Evolutionary conservation across 805 yeast species (phyloP), one percentile per base, ranked within the genome.

Genomic region (Starmerella asiatica): DNA sequence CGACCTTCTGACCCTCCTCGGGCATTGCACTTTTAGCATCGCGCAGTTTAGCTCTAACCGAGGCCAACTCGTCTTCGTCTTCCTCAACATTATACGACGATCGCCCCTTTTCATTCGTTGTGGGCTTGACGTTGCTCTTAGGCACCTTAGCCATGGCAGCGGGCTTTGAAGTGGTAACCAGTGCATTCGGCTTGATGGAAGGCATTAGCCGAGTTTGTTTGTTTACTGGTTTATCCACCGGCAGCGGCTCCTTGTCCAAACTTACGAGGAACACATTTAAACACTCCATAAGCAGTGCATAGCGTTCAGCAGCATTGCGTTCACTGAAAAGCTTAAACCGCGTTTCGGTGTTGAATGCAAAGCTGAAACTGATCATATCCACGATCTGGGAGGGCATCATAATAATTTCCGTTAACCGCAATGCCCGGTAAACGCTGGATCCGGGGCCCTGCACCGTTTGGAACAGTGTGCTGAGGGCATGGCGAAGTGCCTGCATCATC

Each of bases 1-100:
- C 63, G 5, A 56, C 46, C 38, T 52, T 57, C 27, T 53, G 52
- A 26, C 63, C 67, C 15, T 61, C 65, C 1, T 43, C 53, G 2
- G 59, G 50, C 18, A 61, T 41, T 11, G 46, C 37, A 9, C 34
- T 24, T 38, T 28, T 21, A 15, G 54, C 46, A 2, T 30, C 32
- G 28, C 39, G 42, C 14, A 63, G 48, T 40, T 53, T 55, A 32
- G 45, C 46, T 21, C 48, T 47, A 14, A 62, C 46, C 32, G 51
- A 54, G 11, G 42, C 51, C 16, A 59, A 21, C 16, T 56, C 67
- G 23, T 60, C 64, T 16, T 61, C 64, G 24, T 58, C 64, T 3
- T 52, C 55, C 9, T 19, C 29, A n/a, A n/a, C n/a, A n/a, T n/a
- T n/a, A n/a, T n/a, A n/a, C n/a, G n/a, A n/a, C n/a, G n/a, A n/a